Evolutionary conservation across 129 eudicot species (phyloP), one percentile per base, ranked within the genome.

Genomic region (Tagetes patula): DNA sequence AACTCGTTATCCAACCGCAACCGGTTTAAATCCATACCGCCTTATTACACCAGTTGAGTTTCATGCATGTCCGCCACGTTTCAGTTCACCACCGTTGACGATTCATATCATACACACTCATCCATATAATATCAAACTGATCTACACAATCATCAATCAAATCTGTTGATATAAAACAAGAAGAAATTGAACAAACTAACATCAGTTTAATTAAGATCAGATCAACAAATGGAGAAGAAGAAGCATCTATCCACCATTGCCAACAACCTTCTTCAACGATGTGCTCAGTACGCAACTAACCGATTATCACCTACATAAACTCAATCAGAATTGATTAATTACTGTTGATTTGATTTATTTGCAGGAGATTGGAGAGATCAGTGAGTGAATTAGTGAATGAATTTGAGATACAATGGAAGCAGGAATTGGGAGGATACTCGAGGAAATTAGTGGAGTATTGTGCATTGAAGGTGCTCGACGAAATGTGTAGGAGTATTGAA

Each of bases 391-490:
- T 94, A 50, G 81, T 90, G 73, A 66, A 75, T 8, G 97, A 86
- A 72, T 95, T 90, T 31, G 88, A 88, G 74, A 37, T 10, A 2
- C 72, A 37, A 62, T 90, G 96, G 96, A 75, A 82, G 58, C 73
- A 86, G 14, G 81, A 83, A 27, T 60, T 42, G 69, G 93, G 84
- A 54, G 86, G 65, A 1, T 95, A 95, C 80, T 90, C 97, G 46
- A 82, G 84, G 80, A 85, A 84, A 59, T 72, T 90, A 68, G 86
- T 95, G 53, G 99, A 90, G 77, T 86, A 77, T 78, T 88, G 87
- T 81, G 80, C 87, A 49, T 71, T 84, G 2, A 95, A 77, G 74
- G 91, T 91, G 68, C 85, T 95, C 3, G 65, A 65, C 10, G 87
- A 70, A 37, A 73, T 84, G 75, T 91, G 88, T 30, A 31, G 72